A percentile compares a stretch with the other conserved stretches of the same genome.
Evolutionary conservation across 2,329 filamentous ascomycete genomes (phyloP).

Genomic region (Cordyceps sp.): DNA sequence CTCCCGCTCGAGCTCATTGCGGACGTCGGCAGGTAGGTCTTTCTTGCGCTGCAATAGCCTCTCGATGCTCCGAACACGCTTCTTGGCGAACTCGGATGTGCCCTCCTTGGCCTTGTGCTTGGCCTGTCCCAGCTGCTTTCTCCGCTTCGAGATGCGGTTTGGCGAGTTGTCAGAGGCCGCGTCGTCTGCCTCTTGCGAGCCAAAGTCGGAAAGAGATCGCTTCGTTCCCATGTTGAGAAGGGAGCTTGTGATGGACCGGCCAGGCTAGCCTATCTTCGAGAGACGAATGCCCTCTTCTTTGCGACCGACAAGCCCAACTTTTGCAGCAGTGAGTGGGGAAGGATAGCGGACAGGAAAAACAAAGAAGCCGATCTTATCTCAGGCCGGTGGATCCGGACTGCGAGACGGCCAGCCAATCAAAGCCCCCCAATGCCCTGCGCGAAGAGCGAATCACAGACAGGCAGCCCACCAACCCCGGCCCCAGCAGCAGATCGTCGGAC

Average conservation of each 20-base stretch:
- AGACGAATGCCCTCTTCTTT: too few relatives aligned
- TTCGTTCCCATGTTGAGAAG: constrained; percentile 14
- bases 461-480: too few relatives aligned
- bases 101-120: constrained; percentile 28
- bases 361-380: too few relatives aligned
- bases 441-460: too few relatives aligned
- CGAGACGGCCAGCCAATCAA: too few relatives aligned
- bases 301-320: too few relatives aligned
- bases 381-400: too few relatives aligned
- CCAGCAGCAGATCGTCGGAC: too few relatives aligned
- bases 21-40: constrained; percentile 50
- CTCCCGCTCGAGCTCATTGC: constrained; percentile 56
- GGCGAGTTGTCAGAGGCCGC: not conserved
- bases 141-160: too few relatives aligned
- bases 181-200: constrained; percentile 3
- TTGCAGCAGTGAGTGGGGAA: too few relatives aligned
- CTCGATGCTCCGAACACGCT: constrained; percentile 52
- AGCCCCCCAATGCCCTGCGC: too few relatives aligned
- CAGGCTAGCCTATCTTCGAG: not conserved
- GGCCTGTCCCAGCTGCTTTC: constrained; percentile 14
- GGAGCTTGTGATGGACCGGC: not conserved
- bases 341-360: too few relatives aligned
- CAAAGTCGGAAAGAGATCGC: constrained; percentile 13
- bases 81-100: constrained; percentile 47
- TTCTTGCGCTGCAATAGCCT: constrained; percentile 44